Percentiles rank a stretch among this genome's conserved stretches.
phyloP scores from a whole-genome alignment of 2,329 filamentous ascomycete genomes.

The Lasiodiplodia sp. region DNA sequence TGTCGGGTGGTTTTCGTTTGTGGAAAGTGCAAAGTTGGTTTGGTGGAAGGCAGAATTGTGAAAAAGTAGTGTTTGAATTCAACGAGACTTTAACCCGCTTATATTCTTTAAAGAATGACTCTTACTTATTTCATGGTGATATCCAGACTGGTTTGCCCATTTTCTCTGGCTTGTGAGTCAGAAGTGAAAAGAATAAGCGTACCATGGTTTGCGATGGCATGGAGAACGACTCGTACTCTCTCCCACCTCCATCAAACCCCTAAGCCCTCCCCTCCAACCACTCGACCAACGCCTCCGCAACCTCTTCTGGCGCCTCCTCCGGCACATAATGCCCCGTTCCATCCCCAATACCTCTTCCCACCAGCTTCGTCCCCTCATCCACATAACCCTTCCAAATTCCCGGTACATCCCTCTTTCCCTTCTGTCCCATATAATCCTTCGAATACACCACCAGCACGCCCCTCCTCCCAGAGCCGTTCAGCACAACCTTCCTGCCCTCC shows the following conservation, averaged over 20 bases:
- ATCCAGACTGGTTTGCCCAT: background rate
- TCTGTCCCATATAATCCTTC: constrained; percentile 42
- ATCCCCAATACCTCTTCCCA: constrained; percentile 52
- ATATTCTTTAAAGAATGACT: no score
- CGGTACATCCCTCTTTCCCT: constrained; percentile 57
- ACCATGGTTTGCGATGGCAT: background rate
- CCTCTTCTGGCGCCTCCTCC: constrained; percentile 59
- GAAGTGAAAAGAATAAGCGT: background rate
- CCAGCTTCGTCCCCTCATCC: constrained; percentile 51
- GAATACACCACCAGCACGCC: constrained; percentile 31
- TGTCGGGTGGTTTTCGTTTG: background rate
- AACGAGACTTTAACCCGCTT: no score
- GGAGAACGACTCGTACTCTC: background rate
- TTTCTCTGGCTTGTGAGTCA: background rate
- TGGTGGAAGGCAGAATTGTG: background rate
- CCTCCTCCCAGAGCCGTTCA: constrained; percentile 34
- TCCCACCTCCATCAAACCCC: background rate
- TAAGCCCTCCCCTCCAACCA: constrained; percentile 29
- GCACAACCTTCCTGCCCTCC: background rate
- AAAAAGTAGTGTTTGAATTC: background rate
- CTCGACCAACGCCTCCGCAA: constrained; percentile 36
- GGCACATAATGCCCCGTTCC: constrained; percentile 33
- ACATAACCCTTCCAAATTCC: constrained; percentile 60
- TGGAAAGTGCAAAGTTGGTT: no score
- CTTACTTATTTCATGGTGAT: background rate